Evolutionary conservation across 176 grass and related monocot species (phyloP).

Genomic region (Coix lacrymajobi): DNA sequence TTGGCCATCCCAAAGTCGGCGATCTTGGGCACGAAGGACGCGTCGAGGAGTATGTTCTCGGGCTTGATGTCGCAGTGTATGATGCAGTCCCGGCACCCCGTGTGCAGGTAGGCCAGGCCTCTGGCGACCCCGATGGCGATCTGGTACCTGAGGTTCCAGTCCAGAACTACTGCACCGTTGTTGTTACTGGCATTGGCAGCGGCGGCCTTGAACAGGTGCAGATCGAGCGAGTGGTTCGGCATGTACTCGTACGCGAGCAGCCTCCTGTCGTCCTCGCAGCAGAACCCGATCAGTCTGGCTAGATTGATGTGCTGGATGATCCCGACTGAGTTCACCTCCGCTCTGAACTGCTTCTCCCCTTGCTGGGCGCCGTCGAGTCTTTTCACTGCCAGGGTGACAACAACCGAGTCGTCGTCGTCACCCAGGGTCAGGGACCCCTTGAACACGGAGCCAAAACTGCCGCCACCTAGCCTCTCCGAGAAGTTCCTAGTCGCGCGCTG

Average conservation of each 20-base stretch:
- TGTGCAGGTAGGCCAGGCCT: constrained; percentile 2
- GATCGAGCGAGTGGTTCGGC: neutral
- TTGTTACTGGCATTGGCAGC: no score
- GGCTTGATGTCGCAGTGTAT: constrained; percentile 19
- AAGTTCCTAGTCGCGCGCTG: neutral
- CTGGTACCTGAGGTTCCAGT: neutral
- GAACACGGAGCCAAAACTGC: constrained; percentile 6
- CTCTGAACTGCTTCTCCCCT: constrained; percentile 19
- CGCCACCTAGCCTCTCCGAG: constrained; percentile 2
- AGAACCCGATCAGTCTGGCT: neutral
- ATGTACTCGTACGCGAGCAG: constrained; percentile 9
- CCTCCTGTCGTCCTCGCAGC: neutral
- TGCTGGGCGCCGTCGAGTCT: neutral
- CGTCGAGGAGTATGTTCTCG: neutral
- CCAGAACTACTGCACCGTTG: neutral
- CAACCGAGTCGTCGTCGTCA: no score
- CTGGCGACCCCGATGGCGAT: constrained; percentile 6
- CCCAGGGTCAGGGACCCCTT: no score
- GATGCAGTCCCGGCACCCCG: neutral
- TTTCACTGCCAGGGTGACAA: constrained; percentile 9
- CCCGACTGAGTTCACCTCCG: neutral
- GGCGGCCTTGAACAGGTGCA: neutral
- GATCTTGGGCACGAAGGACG: neutral
- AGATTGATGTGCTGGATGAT: constrained; percentile 17
- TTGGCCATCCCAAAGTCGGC: constrained; percentile 16